Percentiles rank a stretch among this genome's conserved stretches.
These are phyloP conservation scores for Amborella trichopoda DNA, from an alignment of 164 flowering plant genomes.

Conservation along the genomic window DNA sequence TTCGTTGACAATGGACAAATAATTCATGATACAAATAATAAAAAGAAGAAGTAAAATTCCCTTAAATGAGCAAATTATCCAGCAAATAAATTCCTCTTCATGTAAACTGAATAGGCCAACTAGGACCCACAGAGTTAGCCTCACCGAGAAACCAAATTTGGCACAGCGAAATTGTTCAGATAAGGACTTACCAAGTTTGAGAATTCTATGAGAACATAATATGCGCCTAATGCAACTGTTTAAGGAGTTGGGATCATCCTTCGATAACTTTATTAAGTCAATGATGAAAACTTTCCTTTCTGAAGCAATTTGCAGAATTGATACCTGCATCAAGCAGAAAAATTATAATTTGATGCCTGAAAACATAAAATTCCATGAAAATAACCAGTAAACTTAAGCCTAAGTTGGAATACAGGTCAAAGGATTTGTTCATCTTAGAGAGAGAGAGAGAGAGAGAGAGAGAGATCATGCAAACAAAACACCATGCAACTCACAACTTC, in stretches of 20 bases:
- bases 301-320: constrained; percentile 93
- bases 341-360: not conserved
- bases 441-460: not conserved
- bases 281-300: constrained; percentile 61
- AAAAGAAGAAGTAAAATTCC: too few species aligned
- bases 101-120: too few species aligned
- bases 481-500: too few species aligned
- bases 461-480: too few species aligned
- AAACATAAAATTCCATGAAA: too few species aligned
- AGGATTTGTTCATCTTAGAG: not conserved
- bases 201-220: constrained; percentile 58
- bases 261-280: constrained; percentile 66
- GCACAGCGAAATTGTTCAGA: too few species aligned
- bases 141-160: too few species aligned
- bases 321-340: constrained; percentile 62
- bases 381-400: not conserved
- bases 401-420: not conserved
- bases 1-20: too few species aligned
- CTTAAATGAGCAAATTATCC: too few species aligned
- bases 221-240: constrained; percentile 57
- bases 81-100: too few species aligned
- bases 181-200: constrained; percentile 89
- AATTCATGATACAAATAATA: too few species aligned
- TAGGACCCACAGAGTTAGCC: too few species aligned
- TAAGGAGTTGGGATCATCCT: constrained; percentile 40